These are phyloP conservation scores for Kockiozyma suomiensis DNA, from an alignment of 805 yeast species.

Conservation along the genomic window DNA sequence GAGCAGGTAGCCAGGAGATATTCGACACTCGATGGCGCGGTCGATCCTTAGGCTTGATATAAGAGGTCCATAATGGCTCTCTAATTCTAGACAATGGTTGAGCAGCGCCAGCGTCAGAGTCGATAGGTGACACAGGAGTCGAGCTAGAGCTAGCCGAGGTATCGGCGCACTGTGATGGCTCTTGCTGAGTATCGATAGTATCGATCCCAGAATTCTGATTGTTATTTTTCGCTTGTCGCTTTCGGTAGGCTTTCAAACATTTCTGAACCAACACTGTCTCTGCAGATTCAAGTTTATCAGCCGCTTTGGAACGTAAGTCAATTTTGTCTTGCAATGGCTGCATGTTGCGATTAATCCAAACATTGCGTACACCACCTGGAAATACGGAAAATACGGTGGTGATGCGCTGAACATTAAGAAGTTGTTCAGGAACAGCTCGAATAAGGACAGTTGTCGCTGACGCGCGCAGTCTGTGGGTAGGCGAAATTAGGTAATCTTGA, in stretches of 20 bases:
- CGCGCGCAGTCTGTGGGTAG: constrained; percentile 34
- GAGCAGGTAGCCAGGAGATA: constrained; percentile 29
- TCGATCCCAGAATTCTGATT: constrained; percentile 2
- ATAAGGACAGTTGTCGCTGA: constrained; percentile 61
- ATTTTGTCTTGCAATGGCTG: constrained; percentile 44
- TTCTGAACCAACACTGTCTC: constrained; percentile 47
- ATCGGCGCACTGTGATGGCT: neutral
- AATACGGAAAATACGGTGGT: constrained; percentile 55
- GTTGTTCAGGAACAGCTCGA: constrained; percentile 61
- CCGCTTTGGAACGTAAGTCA: constrained; percentile 39
- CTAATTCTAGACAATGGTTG: neutral
- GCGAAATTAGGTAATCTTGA: constrained; percentile 46
- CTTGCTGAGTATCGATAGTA: neutral
- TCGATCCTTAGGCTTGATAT: constrained; percentile 63
- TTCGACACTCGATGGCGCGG: constrained; percentile 64
- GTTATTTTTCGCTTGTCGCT: constrained; percentile 16
- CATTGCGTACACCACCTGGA: constrained; percentile 57
- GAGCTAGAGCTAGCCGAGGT: neutral
- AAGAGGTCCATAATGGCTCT: constrained; percentile 43
- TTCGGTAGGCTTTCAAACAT: constrained; percentile 29
- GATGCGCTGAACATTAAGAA: constrained; percentile 54
- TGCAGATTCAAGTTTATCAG: constrained; percentile 47
- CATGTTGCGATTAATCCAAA: constrained; percentile 62
- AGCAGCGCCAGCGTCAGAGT: neutral
- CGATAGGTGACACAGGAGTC: neutral